Percentiles rank a stretch among this genome's conserved stretches.
phyloP scores from a whole-genome alignment of 345 rosid genomes.

The Rhizophora apiculata region DNA sequence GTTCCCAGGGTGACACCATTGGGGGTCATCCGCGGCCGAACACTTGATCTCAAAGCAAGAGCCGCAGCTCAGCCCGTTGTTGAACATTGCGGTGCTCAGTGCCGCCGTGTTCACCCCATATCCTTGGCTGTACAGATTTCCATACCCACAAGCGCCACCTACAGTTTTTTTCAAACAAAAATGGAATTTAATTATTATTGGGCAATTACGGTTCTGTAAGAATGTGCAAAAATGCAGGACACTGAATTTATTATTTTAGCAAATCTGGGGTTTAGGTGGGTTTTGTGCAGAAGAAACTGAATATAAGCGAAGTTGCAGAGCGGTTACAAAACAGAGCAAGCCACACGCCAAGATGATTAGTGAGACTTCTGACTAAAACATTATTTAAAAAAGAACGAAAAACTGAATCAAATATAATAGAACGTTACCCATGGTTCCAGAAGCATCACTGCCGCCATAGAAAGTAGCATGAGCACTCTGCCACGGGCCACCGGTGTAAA shows the following conservation, averaged over 20 bases:
- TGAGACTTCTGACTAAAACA: neutral
- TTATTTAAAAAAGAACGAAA: neutral
- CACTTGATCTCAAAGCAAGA: conserved; percentile 92
- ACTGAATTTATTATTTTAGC: too few relatives aligned
- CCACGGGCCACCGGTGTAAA: conserved; percentile 41
- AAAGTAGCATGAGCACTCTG: conserved; percentile 53
- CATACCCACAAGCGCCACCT: conserved; percentile 99
- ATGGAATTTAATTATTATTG: neutral
- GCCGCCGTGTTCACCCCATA: conserved; percentile 98
- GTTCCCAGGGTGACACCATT: conserved; percentile 78
- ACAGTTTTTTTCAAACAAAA: neutral
- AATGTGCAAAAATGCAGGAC: too few relatives aligned
- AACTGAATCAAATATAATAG: neutral
- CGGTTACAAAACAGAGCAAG: neutral
- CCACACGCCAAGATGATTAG: too few relatives aligned
- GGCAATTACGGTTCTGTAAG: neutral
- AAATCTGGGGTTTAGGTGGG: too few relatives aligned
- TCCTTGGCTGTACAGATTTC: conserved; percentile 91
- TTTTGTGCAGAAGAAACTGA: neutral
- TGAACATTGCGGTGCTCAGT: conserved; percentile 84
- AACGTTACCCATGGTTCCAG: conserved; percentile 55
- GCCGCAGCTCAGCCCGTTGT: conserved; percentile 88
- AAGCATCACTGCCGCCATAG: conserved; percentile 64
- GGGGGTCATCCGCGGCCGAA: conserved; percentile 49
- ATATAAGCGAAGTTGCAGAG: too few relatives aligned